Conservation (phyloP, 2,329 filamentous ascomycete genomes). For the Apiospora malaysiana region DNA sequence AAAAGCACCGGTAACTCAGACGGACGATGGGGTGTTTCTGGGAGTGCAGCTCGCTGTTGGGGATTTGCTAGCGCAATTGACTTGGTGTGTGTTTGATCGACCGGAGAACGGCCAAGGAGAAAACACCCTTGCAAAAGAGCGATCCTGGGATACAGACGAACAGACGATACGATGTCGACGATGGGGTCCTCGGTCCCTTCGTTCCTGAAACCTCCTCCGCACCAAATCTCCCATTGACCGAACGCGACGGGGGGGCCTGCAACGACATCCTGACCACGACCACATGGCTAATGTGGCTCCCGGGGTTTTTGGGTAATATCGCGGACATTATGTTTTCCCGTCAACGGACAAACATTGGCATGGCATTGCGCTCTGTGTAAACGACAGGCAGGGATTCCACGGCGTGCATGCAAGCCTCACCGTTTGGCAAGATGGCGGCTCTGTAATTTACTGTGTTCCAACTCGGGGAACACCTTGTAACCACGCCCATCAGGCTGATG, state of each 20-base stretch:
- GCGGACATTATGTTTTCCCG: background rate
- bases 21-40: background rate
- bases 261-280: background rate
- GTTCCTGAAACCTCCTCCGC: background rate
- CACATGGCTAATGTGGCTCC: background rate
- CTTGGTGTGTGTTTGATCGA: background rate
- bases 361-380: no score
- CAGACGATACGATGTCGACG: slow-evolving; percentile 3
- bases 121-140: background rate
- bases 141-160: background rate
- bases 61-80: background rate
- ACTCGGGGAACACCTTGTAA: background rate
- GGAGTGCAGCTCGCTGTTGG: background rate
- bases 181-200: background rate
- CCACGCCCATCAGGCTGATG: background rate
- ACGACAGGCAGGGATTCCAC: background rate
- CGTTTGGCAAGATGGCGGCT: slow-evolving; percentile 3
- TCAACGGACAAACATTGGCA: background rate
- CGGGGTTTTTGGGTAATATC: background rate
- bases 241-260: background rate
- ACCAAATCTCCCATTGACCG: background rate
- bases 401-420: background rate
- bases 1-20: background rate
- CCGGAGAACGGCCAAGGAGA: background rate
- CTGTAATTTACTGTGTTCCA: background rate